Percentiles rank a stretch among this genome's conserved stretches.
phyloP scores from a whole-genome alignment of 1,139 yeast species.

The Suhomyces chickasaworum region DNA sequence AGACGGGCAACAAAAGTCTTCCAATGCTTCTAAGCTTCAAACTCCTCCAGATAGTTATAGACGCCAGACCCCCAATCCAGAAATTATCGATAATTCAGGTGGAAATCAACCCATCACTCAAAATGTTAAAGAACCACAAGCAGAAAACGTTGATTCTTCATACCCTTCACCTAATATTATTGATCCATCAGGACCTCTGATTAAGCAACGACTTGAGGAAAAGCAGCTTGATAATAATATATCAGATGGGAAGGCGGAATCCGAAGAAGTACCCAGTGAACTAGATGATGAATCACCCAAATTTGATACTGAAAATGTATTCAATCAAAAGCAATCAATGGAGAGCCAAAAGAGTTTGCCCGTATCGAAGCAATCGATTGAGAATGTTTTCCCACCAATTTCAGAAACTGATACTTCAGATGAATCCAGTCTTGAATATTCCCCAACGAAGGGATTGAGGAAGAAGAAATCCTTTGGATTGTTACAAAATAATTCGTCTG shows the following conservation, averaged over 20 bases:
- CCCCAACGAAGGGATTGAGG: slow-evolving; percentile 20
- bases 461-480: slow-evolving; percentile 32
- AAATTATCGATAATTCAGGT: not conserved
- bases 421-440: slow-evolving; percentile 20
- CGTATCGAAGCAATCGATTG: slow-evolving; percentile 9
- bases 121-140: not conserved
- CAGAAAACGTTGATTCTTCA: slow-evolving; percentile 9
- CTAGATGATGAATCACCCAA: not conserved
- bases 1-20: not conserved
- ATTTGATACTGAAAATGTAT: not conserved
- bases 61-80: slow-evolving; percentile 10
- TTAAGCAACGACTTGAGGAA: slow-evolving; percentile 2
- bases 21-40: slow-evolving; percentile 4
- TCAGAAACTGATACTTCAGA: slow-evolving; percentile 15
- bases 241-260: not conserved
- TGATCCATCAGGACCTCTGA: slow-evolving; percentile 1
- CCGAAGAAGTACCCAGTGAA: not conserved
- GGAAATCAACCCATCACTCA: not conserved
- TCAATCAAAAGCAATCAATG: slow-evolving; percentile 6
- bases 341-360: slow-evolving; percentile 6
- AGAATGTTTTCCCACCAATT: slow-evolving; percentile 12
- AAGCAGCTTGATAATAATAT: slow-evolving; percentile 7
- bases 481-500: slow-evolving; percentile 17
- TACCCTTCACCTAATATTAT: slow-evolving; percentile 15
- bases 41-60: slow-evolving; percentile 15